Base-by-base conservation (phyloP, 371 early-diverging fungal genomes). In the Gilbertella persicaria region DNA sequence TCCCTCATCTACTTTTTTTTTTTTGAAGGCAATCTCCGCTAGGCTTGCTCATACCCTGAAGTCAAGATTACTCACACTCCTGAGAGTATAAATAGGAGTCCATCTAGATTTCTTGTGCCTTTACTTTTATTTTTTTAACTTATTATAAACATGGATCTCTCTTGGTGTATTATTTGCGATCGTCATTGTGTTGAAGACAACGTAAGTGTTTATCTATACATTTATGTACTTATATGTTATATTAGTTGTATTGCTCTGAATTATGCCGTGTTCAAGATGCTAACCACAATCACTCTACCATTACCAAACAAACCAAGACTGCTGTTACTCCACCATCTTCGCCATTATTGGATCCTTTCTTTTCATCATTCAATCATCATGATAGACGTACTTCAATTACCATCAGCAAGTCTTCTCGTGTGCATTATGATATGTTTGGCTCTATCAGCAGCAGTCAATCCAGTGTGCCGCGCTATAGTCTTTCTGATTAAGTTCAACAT, bases 81-180 rank as follows among this genome's bases (percentile, higher is more conserved):
- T 17, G 5, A 12, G 2, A 10, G 10, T 14, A 26, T 19, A 37
- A 19, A 53, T 14, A 13, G 4, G 24, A 36, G 14, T 10, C 25
- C 43, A 36, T 17, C 12, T 33, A 8, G n/a, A 19, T 37, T 50
- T 50, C 20, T 28, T 38, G 20, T 49, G 24, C 33, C 9, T 36
- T 24, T 36, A 21, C 35, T 40, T 45, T 23, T 39, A 36, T 33
- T 50, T 29, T 23, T 41, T 14, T 0, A 38, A 25, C 17, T 38
- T 19, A 38, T 16, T 28, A n/a, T 16, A 28, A 28, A 24, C 7
- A 67, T 67, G 68, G 68, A 67, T 58, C 64, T 67, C 46, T 67
- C 68, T 60, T 67, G 68, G 68, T 67, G 68, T 52, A 67, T 67
- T 36, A 67, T 67, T 36, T 67, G 68, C 33, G 68, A 67, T 50